phyloP scores from a whole-genome alignment of 306 rosid genomes.

The Quercus robur region DNA sequence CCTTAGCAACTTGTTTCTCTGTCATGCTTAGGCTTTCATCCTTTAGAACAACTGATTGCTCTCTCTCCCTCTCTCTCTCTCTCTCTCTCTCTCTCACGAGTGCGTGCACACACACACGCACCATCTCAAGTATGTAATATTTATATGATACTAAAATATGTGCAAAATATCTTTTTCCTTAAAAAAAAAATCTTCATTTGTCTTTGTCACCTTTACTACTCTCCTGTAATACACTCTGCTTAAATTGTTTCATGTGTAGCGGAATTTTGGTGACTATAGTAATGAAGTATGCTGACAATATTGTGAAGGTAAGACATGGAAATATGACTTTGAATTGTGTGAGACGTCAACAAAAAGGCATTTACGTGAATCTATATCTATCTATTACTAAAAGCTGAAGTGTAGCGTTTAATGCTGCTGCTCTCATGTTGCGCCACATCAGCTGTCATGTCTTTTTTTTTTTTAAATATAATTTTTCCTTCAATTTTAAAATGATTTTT shows the following conservation, averaged over 20 bases:
- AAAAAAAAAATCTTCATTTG: background rate
- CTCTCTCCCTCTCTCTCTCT: background rate
- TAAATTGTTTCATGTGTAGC: conserved; percentile 44
- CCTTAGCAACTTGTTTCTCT: background rate
- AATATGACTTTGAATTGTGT: conserved; percentile 8
- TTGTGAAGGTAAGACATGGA: conserved; percentile 74
- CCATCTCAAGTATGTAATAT: background rate
- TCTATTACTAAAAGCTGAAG: too few species aligned
- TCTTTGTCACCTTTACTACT: background rate
- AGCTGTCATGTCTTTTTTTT: too few species aligned
- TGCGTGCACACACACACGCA: background rate
- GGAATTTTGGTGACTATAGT: conserved; percentile 98
- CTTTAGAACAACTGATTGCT: background rate
- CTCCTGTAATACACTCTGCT: background rate
- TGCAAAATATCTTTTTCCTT: background rate
- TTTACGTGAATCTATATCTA: conserved; percentile 12
- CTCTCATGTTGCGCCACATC: too few species aligned
- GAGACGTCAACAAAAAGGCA: conserved; percentile 7
- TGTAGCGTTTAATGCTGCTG: too few species aligned
- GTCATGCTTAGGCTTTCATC: background rate
- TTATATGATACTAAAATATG: background rate
- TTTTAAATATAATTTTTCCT: too few species aligned
- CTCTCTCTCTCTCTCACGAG: background rate
- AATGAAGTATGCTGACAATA: conserved; percentile 96
- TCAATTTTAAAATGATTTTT: too few species aligned